Base-by-base conservation (phyloP, 495 filamentous ascomycete species). In the Aspergillus nidulans region DNA sequence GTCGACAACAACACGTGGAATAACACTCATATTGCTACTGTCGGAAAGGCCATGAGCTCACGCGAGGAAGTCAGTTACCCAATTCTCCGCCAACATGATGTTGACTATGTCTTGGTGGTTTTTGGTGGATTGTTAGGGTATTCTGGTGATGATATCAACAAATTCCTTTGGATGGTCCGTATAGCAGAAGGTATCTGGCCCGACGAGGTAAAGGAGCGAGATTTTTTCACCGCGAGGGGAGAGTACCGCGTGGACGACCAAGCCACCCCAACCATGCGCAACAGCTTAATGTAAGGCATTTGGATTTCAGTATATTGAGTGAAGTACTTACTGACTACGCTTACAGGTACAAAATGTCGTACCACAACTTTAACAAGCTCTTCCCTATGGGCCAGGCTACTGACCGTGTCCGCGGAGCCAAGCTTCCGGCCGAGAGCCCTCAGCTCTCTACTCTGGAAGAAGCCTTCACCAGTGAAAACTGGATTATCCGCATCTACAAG, bases 1-100 rank as follows among this genome's bases (percentile, higher is more conserved):
- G 95, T 99, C 18, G 95, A 99, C 76, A 99, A 99, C 77, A 99
- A 99, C 73, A 99, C 95, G 15, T 99, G 95, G 95, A 99, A 99
- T 75, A 99, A 99, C 76, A 99, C 95, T 12, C 95, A 99, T 69
- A 99, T 99, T 70, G 95, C 95, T 36, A 99, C 95, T 13, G 95
- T 99, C 46, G 95, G 95, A 60, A 99, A 99, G 76, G 95, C 95
- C 13, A 99, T 99, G 95, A 92, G 88, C 77, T 95, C 90, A 5
- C 78, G 90, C 45, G 95, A 99, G 72, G 95, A 97, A 69, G 91
- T 97, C 73, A 94, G 90, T 77, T 99, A 97, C 70, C 92, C 94
- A 0, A 99, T 99, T 63, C 88, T 99, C 76, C 84, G 91, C 51
- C 89, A 97, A 69, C 95, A 99, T 66, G 95, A 99, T 70, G 95